A percentile compares a stretch with the other conserved stretches of the same genome.
Conservation (phyloP, 805 yeast genomes). For the Pichia manshurica region DNA sequence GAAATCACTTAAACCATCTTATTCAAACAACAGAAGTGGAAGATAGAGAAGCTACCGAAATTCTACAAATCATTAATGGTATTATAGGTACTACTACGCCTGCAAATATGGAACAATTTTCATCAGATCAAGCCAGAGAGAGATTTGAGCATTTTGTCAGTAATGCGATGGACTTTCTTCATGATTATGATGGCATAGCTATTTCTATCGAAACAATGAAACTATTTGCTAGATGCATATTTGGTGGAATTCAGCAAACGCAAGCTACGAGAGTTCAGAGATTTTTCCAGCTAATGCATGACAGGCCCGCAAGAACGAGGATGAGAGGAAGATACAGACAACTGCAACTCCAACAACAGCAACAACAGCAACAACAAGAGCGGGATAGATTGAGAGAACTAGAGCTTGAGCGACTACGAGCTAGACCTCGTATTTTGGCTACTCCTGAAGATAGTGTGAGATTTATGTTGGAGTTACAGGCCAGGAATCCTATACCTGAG, state of each 20-base stretch:
- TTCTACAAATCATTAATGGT: constrained; percentile 27
- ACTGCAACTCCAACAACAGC: constrained; percentile 12
- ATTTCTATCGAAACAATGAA: constrained; percentile 21
- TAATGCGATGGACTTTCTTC: constrained; percentile 25
- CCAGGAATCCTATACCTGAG: neutral
- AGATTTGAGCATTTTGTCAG: constrained; percentile 27
- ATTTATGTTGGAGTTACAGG: constrained; percentile 1
- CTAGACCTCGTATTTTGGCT: constrained; percentile 12
- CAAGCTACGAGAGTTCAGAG: constrained; percentile 29
- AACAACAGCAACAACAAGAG: neutral
- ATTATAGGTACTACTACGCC: constrained; percentile 21
- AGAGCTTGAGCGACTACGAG: constrained; percentile 3
- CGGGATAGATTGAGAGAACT: neutral
- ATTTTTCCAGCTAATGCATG: constrained; percentile 26
- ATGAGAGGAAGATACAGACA: constrained; percentile 10
- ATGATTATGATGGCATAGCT: constrained; percentile 26
- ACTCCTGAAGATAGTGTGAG: constrained; percentile 1
- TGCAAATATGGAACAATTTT: constrained; percentile 16
- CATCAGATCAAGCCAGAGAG: constrained; percentile 17
- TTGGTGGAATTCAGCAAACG: constrained; percentile 26
- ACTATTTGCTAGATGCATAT: constrained; percentile 29
- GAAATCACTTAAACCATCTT: constrained; percentile 52
- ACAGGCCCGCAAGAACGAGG: constrained; percentile 14
- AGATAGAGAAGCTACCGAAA: constrained; percentile 29
- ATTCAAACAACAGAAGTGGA: constrained; percentile 30